These are phyloP conservation scores for Fusarium agapanthi DNA, from an alignment of 2,329 filamentous ascomycete genomes.

Conservation along the genomic window DNA sequence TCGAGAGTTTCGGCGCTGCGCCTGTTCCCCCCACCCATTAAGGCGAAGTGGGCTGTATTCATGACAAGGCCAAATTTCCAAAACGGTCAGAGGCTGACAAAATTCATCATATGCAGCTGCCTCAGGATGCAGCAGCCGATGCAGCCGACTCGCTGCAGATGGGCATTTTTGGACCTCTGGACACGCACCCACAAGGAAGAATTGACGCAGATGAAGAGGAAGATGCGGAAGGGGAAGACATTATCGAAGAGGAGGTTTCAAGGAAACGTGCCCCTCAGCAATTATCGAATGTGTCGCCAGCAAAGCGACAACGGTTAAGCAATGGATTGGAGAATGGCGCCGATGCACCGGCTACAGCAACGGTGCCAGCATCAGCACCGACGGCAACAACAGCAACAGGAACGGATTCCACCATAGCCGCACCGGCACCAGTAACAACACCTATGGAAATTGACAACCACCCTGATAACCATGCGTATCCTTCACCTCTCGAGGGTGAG, in stretches of 20 bases:
- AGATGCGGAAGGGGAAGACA: slow-evolving; percentile 50
- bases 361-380: slow-evolving; percentile 28
- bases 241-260: slow-evolving; percentile 49
- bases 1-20: slow-evolving; percentile 16
- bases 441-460: slow-evolving; percentile 69
- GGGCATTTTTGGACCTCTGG: slow-evolving; percentile 67
- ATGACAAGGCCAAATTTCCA: slow-evolving; percentile 28
- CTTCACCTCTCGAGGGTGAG: slow-evolving; percentile 69
- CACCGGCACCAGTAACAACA: slow-evolving; percentile 51
- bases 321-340: slow-evolving; percentile 68
- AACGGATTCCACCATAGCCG: slow-evolving; percentile 25
- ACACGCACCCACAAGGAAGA: slow-evolving; percentile 55
- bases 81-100: slow-evolving; percentile 39
- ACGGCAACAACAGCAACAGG: slow-evolving; percentile 19
- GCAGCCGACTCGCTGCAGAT: slow-evolving; percentile 57
- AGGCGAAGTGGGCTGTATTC: slow-evolving; percentile 20
- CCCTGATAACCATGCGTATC: slow-evolving; percentile 68
- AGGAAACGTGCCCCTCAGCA: slow-evolving; percentile 62
- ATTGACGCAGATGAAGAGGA: slow-evolving; percentile 52
- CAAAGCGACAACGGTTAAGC: slow-evolving; percentile 67
- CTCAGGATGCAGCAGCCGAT: slow-evolving; percentile 58
- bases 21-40: slow-evolving; percentile 11
- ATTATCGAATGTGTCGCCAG: slow-evolving; percentile 63
- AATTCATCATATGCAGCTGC: slow-evolving; percentile 53
- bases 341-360: slow-evolving; percentile 48